Base-by-base conservation (phyloP, 1,284 basidiomycete species). In the Fomitopsis betulina region DNA sequence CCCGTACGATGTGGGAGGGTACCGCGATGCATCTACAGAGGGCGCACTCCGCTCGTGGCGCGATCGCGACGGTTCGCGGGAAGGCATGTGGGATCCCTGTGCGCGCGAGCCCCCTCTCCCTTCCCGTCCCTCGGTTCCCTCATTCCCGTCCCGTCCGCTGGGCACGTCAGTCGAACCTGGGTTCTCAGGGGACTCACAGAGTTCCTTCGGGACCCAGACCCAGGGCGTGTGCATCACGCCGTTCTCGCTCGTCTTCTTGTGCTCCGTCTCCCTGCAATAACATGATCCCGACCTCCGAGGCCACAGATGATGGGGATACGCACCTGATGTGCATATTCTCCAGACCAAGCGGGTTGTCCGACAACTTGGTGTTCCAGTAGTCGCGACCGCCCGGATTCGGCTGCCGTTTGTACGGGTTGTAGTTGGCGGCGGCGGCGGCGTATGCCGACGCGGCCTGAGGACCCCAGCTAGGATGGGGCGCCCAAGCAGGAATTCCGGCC, bases 311-410 rank as follows among this genome's bases (percentile, higher is more conserved):
- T 2, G 10, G 40, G 35, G 53, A 27, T 2, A 79, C 84, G 61
- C 67, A 89, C 87, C 78, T 78, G 59, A 82, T 81, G 50, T 86
- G 76, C 85, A 89, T 87, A 56, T 82, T 79, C 63, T 80, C 74
- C 23, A 91, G 73, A 40, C 84, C 85, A 2, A 91, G 72, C 0
- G 84, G 84, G 67, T 90, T 90, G 53, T 84, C 77, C 0, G 73
- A 66, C 35, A 90, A 65, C 64, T 78, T 70, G 4, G 79, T 80
- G 2, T 77, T 76, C 68, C 85, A 80, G 69, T 89, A 89, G 54
- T 81, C 81, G 2, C 79, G 79, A 63, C 82, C 84, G 5, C 84
- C 80, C 0, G 79, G 78, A 54, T 79, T 82, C 9, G 80, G 77
- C 17, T 75, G 65, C 33, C 83, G 81, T 65, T 87, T 88, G 73